Evolutionary conservation across 2,329 filamentous ascomycete species (phyloP).

Genomic region (Penicillium sp.): DNA sequence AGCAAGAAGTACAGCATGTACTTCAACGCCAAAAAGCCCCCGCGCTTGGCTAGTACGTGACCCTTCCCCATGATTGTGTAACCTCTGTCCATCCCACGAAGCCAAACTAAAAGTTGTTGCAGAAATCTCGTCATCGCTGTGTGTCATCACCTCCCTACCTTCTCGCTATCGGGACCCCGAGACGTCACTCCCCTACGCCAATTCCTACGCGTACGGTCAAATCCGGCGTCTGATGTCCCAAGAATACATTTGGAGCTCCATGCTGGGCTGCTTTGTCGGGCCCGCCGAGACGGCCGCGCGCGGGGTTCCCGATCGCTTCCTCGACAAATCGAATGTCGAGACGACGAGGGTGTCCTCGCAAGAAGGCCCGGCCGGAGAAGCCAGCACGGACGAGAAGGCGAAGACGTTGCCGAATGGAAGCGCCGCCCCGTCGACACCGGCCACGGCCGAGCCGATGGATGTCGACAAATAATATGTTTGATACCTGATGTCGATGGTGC

Average conservation of each 20-base stretch:
- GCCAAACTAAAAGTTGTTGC: no score
- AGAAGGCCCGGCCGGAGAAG: slow-evolving; percentile 18
- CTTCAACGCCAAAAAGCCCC: slow-evolving; percentile 52
- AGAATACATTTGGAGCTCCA: slow-evolving; percentile 76
- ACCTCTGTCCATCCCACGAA: slow-evolving; percentile 10
- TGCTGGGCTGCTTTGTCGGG: slow-evolving; percentile 82
- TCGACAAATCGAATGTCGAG: slow-evolving; percentile 24
- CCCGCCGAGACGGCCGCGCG: slow-evolving; percentile 57
- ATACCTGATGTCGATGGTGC: no score
- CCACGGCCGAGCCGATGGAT: slow-evolving; percentile 17
- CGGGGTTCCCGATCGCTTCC: slow-evolving; percentile 78
- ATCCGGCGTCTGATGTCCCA: slow-evolving; percentile 71
- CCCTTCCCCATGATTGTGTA: background rate
- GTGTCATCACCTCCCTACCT: slow-evolving; percentile 76
- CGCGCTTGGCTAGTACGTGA: slow-evolving; percentile 49
- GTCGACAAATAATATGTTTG: slow-evolving; percentile 14
- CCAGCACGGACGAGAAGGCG: slow-evolving; percentile 13
- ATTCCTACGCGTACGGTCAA: slow-evolving; percentile 71
- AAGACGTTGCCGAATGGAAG: slow-evolving; percentile 5
- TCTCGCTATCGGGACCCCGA: slow-evolving; percentile 82
- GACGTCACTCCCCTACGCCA: slow-evolving; percentile 78
- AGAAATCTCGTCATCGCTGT: slow-evolving; percentile 56
- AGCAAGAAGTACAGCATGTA: slow-evolving; percentile 56
- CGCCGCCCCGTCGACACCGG: background rate
- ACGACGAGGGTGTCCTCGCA: background rate